phyloP scores from a whole-genome alignment of 495 filamentous ascomycete species.

The Cercophora scortea region DNA sequence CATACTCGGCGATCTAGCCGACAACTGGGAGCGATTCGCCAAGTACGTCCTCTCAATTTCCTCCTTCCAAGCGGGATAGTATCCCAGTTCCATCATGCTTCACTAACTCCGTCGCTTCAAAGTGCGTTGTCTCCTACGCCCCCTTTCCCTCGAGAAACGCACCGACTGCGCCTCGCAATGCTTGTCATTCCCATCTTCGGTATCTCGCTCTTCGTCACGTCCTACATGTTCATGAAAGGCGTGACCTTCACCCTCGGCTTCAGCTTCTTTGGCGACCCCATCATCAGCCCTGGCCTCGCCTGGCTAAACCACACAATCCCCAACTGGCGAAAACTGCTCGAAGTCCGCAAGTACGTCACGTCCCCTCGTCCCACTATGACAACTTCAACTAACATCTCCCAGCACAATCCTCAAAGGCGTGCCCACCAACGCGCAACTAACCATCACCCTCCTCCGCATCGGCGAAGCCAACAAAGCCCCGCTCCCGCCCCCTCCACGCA shows the following conservation, averaged over 20 bases:
- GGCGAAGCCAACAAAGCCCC: slow-evolving; percentile 79
- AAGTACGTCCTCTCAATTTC: slow-evolving; percentile 49
- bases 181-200: slow-evolving; percentile 52
- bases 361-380: background rate
- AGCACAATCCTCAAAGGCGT: slow-evolving; percentile 75
- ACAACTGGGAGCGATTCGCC: slow-evolving; percentile 71
- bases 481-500: slow-evolving; percentile 66
- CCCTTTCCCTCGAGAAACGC: slow-evolving; percentile 60
- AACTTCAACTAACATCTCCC: slow-evolving; percentile 7
- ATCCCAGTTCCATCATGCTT: too few relatives aligned
- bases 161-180: slow-evolving; percentile 55
- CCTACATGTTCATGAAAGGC: slow-evolving; percentile 67
- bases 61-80: too few relatives aligned
- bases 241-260: slow-evolving; percentile 59
- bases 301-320: slow-evolving; percentile 62
- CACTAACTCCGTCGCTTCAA: background rate
- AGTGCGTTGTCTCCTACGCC: slow-evolving; percentile 70
- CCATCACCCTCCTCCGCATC: slow-evolving; percentile 75
- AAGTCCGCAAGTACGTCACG: slow-evolving; percentile 54
- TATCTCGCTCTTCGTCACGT: slow-evolving; percentile 53
- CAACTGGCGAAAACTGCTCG: slow-evolving; percentile 66
- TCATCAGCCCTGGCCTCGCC: slow-evolving; percentile 50
- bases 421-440: slow-evolving; percentile 82
- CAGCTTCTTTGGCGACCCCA: slow-evolving; percentile 73
- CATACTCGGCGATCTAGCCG: slow-evolving; percentile 60